Evolutionary conservation across 805 yeast genomes (phyloP), one percentile per base, ranked within the genome.

Genomic region (Saccharomycopsis selenospora): DNA sequence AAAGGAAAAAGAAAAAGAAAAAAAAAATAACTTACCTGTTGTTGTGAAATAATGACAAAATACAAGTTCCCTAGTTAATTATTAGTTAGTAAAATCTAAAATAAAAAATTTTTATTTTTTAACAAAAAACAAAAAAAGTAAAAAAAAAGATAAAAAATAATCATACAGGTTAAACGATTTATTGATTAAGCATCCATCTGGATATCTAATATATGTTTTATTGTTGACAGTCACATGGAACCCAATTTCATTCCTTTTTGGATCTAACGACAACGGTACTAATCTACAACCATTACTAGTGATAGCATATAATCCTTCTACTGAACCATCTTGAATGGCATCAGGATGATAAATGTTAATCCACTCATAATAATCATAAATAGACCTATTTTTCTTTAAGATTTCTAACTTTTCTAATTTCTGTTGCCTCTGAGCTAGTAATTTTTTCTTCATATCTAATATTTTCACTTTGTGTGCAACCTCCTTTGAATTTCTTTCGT

Each of bases 321-420:
- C 49, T 18, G 5, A 23, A 11, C 24, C 43, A 4, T 36, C 44
- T 25, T 20, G 30, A 13, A 30, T 42, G 20, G 38, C 28, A 13
- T 27, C 25, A 24, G 65, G 65, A 3, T 70, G 71, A 27, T 68
- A 66, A 8, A 77, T 63, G 11, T 56, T 44, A 7, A 70, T 55
- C 36, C 80, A 64, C 55, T 79, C 82, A 47, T 71, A 69, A 49
- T 61, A 59, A 45, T 70, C 76, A 40, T 70, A 66, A 44, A 65
- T 63, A 4, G 59, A 58, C 49, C 65, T 63, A 47, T 72, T 67
- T 47, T 61, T 57, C 47, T 58, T 44, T 13, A 61, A 40, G 52
- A 51, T 46, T 54, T 55, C 46, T 46, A 52, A 33, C 49, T 55
- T 53, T 26, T 48, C 55, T 45, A 48, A 33, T 38, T 49, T 53